A percentile compares a stretch with the other conserved stretches of the same genome.
These are phyloP conservation scores for Wallacemonas rigidus DNA, from an alignment of 208 protist species.

Conservation along the genomic window DNA sequence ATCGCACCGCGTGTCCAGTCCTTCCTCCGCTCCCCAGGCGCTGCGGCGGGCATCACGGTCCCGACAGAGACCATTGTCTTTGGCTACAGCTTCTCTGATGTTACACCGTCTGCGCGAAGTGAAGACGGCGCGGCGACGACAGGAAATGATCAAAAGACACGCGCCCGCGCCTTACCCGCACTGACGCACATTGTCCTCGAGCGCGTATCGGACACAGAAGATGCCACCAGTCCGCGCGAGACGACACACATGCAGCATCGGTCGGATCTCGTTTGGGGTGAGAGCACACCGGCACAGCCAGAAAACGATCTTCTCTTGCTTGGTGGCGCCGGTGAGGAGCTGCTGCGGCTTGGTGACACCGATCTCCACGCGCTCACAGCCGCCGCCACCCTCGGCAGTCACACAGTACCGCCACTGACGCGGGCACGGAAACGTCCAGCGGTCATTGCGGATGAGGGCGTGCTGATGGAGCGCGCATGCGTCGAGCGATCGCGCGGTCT, in stretches of 20 bases:
- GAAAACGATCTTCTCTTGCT: constrained; percentile 5
- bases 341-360: constrained; percentile 10
- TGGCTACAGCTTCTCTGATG: not conserved
- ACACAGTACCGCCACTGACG: not conserved
- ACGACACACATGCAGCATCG: not conserved
- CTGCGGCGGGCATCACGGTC: not conserved
- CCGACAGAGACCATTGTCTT: not conserved
- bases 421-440: not conserved
- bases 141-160: too few relatives aligned
- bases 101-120: too few relatives aligned
- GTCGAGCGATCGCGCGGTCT: constrained; percentile 5
- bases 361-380: not conserved
- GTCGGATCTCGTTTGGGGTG: constrained; percentile 7
- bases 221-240: not conserved
- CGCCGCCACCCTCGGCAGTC: not conserved
- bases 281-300: not conserved
- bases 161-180: not conserved
- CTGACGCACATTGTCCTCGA: not conserved
- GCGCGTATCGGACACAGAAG: not conserved
- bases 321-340: constrained; percentile 4
- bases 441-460: not conserved
- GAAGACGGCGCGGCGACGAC: too few relatives aligned
- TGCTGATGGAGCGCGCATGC: constrained; percentile 6
- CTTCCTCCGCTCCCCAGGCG: not conserved
- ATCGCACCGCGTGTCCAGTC: constrained; percentile 6